Percentiles rank a stretch among this genome's conserved stretches.
phyloP scores from a whole-genome alignment of 2,329 filamentous ascomycete genomes.

The Aspergillus brasiliensis region DNA sequence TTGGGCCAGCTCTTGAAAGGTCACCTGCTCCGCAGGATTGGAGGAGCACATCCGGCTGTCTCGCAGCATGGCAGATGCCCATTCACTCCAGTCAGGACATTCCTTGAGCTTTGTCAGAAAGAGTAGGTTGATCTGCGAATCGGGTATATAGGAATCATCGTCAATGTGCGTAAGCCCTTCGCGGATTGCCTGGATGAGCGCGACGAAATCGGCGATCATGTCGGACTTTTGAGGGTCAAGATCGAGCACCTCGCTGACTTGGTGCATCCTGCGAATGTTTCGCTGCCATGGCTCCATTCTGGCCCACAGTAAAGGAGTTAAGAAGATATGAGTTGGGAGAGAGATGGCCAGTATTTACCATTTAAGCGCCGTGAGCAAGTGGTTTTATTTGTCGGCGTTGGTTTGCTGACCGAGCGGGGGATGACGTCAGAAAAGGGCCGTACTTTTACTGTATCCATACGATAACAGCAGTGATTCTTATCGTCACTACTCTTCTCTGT shows the following conservation, averaged over 20 bases:
- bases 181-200: constrained; percentile 31
- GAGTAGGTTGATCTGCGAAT: constrained; percentile 28
- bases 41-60: constrained; percentile 25
- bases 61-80: constrained; percentile 29
- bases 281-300: constrained; percentile 29
- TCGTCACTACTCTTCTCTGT: neutral
- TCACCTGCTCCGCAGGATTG: constrained; percentile 21
- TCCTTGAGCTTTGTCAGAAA: constrained; percentile 30
- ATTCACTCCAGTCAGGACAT: constrained; percentile 28
- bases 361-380: neutral
- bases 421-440: constrained; percentile 3
- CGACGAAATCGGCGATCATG: constrained; percentile 28
- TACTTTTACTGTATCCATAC: neutral
- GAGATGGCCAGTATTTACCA: neutral
- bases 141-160: constrained; percentile 26
- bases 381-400: neutral
- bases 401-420: constrained; percentile 4
- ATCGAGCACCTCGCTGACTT: constrained; percentile 32
- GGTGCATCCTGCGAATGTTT: constrained; percentile 30
- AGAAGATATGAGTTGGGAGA: neutral
- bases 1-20: constrained; percentile 27
- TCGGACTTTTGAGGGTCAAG: constrained; percentile 28
- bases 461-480: neutral
- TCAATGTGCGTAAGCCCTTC: constrained; percentile 31
- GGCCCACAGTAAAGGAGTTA: neutral